Conservation (phyloP, 352 stramenopile species). For the Globisporangium emineosum region DNA sequence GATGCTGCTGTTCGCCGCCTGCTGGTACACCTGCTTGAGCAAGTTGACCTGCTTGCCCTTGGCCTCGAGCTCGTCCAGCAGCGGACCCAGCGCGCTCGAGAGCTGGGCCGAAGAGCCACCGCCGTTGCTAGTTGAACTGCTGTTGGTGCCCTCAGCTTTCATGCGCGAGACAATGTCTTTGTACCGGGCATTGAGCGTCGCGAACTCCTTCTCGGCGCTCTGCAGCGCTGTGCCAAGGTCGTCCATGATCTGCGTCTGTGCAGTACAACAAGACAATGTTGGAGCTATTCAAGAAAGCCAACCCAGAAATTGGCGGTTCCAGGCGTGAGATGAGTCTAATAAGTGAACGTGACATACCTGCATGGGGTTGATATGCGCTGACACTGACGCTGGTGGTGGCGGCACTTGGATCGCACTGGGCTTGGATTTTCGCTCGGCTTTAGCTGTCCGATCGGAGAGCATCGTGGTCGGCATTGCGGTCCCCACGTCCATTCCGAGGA, state of each 20-base stretch:
- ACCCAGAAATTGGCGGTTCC: not conserved
- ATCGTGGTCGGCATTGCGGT: conserved; percentile 8
- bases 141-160: conserved; percentile 21
- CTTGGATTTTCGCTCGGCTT: conserved; percentile 13
- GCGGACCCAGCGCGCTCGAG: conserved; percentile 35
- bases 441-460: conserved; percentile 10
- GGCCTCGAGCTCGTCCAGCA: conserved; percentile 59
- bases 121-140: not conserved
- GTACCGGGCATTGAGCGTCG: conserved; percentile 35
- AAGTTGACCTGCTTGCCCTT: conserved; percentile 69
- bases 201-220: conserved; percentile 45
- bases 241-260: conserved; percentile 56
- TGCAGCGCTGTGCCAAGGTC: conserved; percentile 39
- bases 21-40: conserved; percentile 60
- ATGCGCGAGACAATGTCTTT: conserved; percentile 44
- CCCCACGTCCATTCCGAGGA: conserved; percentile 12
- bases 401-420: conserved; percentile 46
- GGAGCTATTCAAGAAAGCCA: not conserved
- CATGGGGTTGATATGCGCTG: conserved; percentile 42
- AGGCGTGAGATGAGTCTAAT: not conserved
- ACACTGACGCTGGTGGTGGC: conserved; percentile 20
- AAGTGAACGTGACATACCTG: conserved; percentile 36
- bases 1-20: conserved; percentile 55
- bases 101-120: conserved; percentile 25
- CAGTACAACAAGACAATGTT: not conserved